phyloP scores from a whole-genome alignment of 495 filamentous ascomycete species.

The Podospora appendiculata region DNA sequence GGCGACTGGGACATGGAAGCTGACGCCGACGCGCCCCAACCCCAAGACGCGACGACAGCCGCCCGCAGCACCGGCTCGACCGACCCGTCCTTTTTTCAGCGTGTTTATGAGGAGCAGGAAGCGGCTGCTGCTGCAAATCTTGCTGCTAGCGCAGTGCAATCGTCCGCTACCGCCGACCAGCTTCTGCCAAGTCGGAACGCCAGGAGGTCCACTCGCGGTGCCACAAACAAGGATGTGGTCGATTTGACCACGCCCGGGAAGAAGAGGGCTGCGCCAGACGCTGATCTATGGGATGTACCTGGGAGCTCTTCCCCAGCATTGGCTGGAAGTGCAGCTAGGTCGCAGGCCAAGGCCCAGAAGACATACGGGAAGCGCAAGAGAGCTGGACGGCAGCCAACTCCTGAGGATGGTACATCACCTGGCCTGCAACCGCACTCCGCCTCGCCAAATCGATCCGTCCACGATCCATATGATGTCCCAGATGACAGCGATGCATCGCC shows the following conservation, averaged over 20 bases:
- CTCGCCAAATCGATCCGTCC: not conserved
- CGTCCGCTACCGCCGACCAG: constrained; percentile 11
- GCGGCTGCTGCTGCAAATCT: not conserved
- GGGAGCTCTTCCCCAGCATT: not conserved
- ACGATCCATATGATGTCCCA: not conserved
- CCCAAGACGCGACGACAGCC: not conserved
- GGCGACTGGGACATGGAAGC: not conserved
- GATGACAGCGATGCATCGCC: constrained; percentile 5
- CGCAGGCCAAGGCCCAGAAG: not conserved
- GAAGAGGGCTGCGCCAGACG: not conserved
- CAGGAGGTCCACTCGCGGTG: not conserved
- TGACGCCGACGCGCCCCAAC: not conserved
- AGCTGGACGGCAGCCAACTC: constrained; percentile 6
- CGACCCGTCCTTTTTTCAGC: constrained; percentile 20
- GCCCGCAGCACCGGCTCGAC: constrained; percentile 16
- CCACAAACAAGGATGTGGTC: constrained; percentile 5
- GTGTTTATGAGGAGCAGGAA: constrained; percentile 18
- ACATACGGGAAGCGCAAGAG: constrained; percentile 16
- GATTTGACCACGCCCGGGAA: constrained; percentile 1
- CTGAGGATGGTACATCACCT: not conserved
- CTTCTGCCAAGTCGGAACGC: constrained; percentile 1
- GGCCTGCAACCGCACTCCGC: not conserved
- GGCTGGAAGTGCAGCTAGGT: too few relatives aligned
- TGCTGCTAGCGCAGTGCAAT: not conserved
- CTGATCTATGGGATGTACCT: constrained; percentile 13